Percentiles rank a stretch among this genome's conserved stretches.
Evolutionary conservation across 2,329 filamentous ascomycete genomes (phyloP).

Genomic region (Fusarium bulbicola): DNA sequence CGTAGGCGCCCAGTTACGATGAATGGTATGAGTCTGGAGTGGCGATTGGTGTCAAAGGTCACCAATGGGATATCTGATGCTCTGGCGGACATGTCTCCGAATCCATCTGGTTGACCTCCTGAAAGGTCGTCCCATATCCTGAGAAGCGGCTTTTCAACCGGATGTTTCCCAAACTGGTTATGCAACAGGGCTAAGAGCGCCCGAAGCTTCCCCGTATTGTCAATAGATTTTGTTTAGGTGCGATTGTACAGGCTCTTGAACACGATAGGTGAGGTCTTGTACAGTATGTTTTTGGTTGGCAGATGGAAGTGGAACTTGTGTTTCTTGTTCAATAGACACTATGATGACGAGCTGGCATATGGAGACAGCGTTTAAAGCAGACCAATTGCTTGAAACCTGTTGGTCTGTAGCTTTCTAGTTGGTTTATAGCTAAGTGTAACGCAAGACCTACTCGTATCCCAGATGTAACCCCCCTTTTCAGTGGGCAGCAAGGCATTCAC

Average conservation of each 20-base stretch:
- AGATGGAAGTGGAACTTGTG: neutral
- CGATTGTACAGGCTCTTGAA: neutral
- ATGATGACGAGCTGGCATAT: neutral
- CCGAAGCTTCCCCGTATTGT: neutral
- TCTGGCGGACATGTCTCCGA: neutral
- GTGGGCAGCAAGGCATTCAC: neutral
- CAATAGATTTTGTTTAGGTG: too few species aligned
- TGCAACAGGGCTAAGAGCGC: neutral
- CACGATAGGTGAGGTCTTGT: neutral
- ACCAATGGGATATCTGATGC: neutral
- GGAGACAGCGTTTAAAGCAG: too few species aligned
- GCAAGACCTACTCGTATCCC: neutral
- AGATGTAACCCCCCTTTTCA: neutral
- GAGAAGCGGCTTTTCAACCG: neutral
- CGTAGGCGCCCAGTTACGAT: neutral
- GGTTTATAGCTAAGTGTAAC: neutral
- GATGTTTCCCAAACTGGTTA: neutral
- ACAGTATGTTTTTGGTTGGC: neutral
- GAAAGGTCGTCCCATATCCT: neutral
- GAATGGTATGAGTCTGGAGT: neutral
- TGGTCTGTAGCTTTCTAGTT: neutral
- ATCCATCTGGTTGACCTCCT: constrained; percentile 1
- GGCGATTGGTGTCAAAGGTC: neutral
- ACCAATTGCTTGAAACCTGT: neutral
- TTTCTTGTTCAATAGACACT: neutral